Evolutionary conservation across 768 basidiomycete species (phyloP), one percentile per base, ranked within the genome.

Genomic region (Amanita polypyramis): DNA sequence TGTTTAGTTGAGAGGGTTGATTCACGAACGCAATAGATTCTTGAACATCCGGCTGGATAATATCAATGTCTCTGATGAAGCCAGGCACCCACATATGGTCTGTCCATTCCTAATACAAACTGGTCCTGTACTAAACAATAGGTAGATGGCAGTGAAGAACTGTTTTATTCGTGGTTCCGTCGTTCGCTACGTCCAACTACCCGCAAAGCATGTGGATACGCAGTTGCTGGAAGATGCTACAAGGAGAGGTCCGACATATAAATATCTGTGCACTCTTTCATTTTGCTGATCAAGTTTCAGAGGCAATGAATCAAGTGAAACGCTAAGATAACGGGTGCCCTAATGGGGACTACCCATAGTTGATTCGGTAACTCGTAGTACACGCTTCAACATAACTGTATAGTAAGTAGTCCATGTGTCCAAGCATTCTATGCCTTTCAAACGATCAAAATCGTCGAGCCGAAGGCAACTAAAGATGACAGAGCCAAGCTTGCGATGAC

Each of bases 91-190:
- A 20, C 96, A 99, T 65, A 97, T 99, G 94, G 95, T 89, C 51
- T 15, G 17, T 23, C 34, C 30, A 30, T 11, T 25, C 17, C 15
- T 5, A 2, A 2, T 8, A 4, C 10, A 25, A 20, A 7, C 15
- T 12, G 4, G 15, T 19, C 19, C 17, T n/a, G 12, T 8, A 17
- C 34, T 47, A 15, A 19, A 19, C 15, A n/a, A n/a, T 19, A 14
- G 14, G 23, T 56, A 98, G 95, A 93, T 97, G 82, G 93, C 95
- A 0, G 93, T 99, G 36, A 95, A 94, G 70, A 98, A 98, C 65
- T 96, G 93, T 64, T 99, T 99, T 62, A 99, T 99, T 57, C 85
- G 96, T 36, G 96, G 96, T 53, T 95, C 92, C 14, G 96, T 98
- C 11, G 94, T 99, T 45, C 85, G 96, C 55, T 99, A 99, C 59